These are phyloP conservation scores for Aspergillus ellipticus DNA, from an alignment of 495 filamentous ascomycete genomes.

Conservation along the genomic window DNA sequence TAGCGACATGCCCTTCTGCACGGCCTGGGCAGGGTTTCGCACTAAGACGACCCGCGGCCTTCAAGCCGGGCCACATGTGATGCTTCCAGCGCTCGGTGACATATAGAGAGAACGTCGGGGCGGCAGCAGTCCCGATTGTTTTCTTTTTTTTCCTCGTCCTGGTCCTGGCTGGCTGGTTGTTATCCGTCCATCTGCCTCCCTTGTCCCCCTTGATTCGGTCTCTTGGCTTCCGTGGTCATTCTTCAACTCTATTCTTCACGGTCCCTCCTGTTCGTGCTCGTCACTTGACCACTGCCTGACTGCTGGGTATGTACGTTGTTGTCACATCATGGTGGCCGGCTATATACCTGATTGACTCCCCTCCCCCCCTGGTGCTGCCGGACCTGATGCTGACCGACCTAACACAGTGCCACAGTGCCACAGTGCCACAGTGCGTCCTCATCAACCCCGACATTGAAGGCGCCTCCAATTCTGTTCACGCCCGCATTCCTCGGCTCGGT, in stretches of 20 bases:
- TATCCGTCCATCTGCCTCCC: neutral
- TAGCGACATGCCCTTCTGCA: neutral
- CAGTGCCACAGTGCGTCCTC: neutral
- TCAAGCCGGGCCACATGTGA: neutral
- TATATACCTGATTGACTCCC: too few relatives aligned
- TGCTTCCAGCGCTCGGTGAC: neutral
- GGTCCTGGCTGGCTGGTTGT: neutral
- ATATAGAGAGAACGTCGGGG: neutral
- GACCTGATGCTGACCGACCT: neutral
- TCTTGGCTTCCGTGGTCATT: slow-evolving; percentile 2
- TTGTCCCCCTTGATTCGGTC: neutral
- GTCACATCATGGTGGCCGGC: neutral
- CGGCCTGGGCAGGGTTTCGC: neutral
- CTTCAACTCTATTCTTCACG: neutral
- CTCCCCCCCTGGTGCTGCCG: neutral
- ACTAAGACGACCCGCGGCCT: neutral
- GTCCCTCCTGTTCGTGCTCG: neutral
- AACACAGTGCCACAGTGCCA: too few relatives aligned
- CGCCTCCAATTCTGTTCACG: neutral
- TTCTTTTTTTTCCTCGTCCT: neutral
- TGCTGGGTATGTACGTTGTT: neutral
- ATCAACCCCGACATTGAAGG: neutral
- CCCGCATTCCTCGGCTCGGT: slow-evolving; percentile 2
- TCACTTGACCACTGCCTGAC: neutral
- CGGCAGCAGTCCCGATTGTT: neutral